These are phyloP conservation scores for Hirschfeldia incana DNA, from an alignment of 345 rosid species.

Conservation along the genomic window DNA sequence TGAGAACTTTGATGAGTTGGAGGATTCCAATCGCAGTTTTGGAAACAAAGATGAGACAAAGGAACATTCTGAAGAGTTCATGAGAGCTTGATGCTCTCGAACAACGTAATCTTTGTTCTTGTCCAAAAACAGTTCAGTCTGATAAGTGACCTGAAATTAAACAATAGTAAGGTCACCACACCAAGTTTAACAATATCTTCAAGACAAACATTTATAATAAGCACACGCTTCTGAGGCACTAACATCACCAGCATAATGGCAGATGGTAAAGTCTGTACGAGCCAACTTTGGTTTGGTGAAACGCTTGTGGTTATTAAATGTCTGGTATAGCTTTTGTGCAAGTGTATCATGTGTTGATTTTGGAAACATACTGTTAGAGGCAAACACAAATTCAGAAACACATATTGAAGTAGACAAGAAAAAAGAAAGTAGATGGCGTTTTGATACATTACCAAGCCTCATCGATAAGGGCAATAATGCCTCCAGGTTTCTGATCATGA, in stretches of 20 bases:
- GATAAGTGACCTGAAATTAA: constrained; percentile 81
- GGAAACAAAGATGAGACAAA: constrained; percentile 87
- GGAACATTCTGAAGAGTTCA: constrained; percentile 73
- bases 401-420: constrained; percentile 13
- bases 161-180: constrained; percentile 8
- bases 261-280: constrained; percentile 87
- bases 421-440: not conserved
- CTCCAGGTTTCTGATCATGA: constrained; percentile 93
- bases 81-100: constrained; percentile 87
- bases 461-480: constrained; percentile 94
- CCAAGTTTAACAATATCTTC: not conserved
- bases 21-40: constrained; percentile 74
- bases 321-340: constrained; percentile 93
- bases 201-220: constrained; percentile 6
- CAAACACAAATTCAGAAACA: constrained; percentile 30
- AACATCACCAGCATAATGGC: constrained; percentile 98
- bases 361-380: constrained; percentile 84
- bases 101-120: constrained; percentile 97
- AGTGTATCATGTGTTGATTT: constrained; percentile 97
- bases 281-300: constrained; percentile 93
- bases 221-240: constrained; percentile 39
- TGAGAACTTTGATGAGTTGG: constrained; percentile 84
- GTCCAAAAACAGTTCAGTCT: constrained; percentile 87
- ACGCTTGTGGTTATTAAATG: constrained; percentile 79
- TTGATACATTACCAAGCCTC: constrained; percentile 81